Evolutionary conservation across 352 stramenopile genomes (phyloP).

Genomic region (Phytophthora megakarya): DNA sequence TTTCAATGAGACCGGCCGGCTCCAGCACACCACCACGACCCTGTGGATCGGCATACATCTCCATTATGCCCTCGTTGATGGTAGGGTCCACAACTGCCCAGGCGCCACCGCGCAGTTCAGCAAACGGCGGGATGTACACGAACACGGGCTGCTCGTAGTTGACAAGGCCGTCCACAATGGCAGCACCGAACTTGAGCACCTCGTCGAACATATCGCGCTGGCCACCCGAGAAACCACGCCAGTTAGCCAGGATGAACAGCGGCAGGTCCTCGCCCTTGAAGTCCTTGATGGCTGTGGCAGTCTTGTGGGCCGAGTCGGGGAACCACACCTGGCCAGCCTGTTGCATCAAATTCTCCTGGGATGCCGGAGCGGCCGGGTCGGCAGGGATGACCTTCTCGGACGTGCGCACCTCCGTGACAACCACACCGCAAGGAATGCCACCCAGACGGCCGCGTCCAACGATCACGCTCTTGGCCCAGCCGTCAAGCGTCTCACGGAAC

Average conservation of each 20-base stretch:
- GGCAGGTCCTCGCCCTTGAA: slow-evolving; percentile 99
- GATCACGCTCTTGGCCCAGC: slow-evolving; percentile 99
- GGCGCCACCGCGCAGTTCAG: slow-evolving; percentile 97
- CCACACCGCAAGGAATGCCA: slow-evolving; percentile 98
- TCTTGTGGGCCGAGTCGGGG: slow-evolving; percentile 99
- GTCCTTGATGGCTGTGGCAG: slow-evolving; percentile 99
- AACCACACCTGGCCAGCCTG: slow-evolving; percentile 99
- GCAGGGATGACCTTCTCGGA: slow-evolving; percentile 97
- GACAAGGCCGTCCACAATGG: slow-evolving; percentile 99
- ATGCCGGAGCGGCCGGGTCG: slow-evolving; percentile 96
- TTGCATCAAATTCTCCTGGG: slow-evolving; percentile 96
- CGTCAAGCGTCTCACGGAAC: slow-evolving; percentile 98
- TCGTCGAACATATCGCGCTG: slow-evolving; percentile 99
- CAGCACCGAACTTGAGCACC: slow-evolving; percentile 99
- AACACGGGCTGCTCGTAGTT: slow-evolving; percentile 99
- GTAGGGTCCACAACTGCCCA: slow-evolving; percentile 99
- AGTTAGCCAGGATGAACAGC: slow-evolving; percentile 99
- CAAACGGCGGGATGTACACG: slow-evolving; percentile 99
- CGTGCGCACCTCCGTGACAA: slow-evolving; percentile 98
- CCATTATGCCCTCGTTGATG: slow-evolving; percentile 99
- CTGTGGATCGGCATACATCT: slow-evolving; percentile 98
- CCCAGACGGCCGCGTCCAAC: slow-evolving; percentile 97
- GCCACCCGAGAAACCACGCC: slow-evolving; percentile 99
- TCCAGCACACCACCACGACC: slow-evolving; percentile 98
- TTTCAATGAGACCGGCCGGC: slow-evolving; percentile 96